Evolutionary conservation across 1,284 basidiomycete genomes (phyloP).

Genomic region (Cystobasidium pallidum): DNA sequence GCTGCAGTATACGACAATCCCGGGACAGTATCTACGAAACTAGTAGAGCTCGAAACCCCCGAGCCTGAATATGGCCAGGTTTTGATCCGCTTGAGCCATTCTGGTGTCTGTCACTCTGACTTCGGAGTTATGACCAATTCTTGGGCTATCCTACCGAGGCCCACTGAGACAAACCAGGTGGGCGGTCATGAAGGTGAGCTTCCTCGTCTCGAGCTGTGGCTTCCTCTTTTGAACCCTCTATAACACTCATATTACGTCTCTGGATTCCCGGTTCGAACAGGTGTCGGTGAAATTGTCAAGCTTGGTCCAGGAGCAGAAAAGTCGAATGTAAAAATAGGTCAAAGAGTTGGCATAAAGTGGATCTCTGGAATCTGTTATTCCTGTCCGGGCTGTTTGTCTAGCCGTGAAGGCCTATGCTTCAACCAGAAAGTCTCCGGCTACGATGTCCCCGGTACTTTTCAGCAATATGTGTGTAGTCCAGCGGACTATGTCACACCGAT

Average conservation of each 20-base stretch:
- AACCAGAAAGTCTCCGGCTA: slow-evolving; percentile 43
- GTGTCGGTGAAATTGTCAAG: slow-evolving; percentile 37
- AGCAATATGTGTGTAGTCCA: slow-evolving; percentile 44
- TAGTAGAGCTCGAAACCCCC: slow-evolving; percentile 38
- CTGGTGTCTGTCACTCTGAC: slow-evolving; percentile 37
- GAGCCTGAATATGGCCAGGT: slow-evolving; percentile 40
- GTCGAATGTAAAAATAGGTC: slow-evolving; percentile 30
- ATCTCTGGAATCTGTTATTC: slow-evolving; percentile 35
- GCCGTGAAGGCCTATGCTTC: slow-evolving; percentile 35
- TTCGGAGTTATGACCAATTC: slow-evolving; percentile 44
- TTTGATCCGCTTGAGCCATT: slow-evolving; percentile 28
- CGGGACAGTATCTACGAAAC: slow-evolving; percentile 31
- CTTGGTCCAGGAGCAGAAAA: slow-evolving; percentile 36
- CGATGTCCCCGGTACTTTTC: slow-evolving; percentile 48
- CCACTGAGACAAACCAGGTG: slow-evolving; percentile 28
- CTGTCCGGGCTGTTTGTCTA: slow-evolving; percentile 29
- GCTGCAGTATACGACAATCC: slow-evolving; percentile 43
- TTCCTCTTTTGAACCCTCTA: too few species aligned
- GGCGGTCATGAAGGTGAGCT: slow-evolving; percentile 41
- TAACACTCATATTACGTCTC: too few species aligned
- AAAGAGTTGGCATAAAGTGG: slow-evolving; percentile 44
- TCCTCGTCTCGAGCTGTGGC: too few species aligned
- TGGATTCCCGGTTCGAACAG: background rate
- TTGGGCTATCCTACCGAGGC: slow-evolving; percentile 33
- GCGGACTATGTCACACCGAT: slow-evolving; percentile 54